A percentile compares a stretch with the other conserved stretches of the same genome.
These are phyloP conservation scores for Singerocomus inundabilis DNA, from an alignment of 1,284 basidiomycete genomes.

Conservation along the genomic window DNA sequence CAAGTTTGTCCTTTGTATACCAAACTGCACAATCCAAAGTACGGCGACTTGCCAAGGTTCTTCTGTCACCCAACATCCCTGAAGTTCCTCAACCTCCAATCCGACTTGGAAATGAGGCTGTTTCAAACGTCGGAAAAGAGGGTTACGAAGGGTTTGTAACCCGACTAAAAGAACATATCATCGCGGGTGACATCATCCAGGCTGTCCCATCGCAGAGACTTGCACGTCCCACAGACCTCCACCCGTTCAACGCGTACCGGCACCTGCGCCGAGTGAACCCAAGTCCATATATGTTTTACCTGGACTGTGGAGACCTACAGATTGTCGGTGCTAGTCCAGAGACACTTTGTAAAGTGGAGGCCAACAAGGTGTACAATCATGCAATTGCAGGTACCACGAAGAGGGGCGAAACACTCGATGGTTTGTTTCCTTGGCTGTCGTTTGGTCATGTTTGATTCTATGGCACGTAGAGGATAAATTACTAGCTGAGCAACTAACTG, in stretches of 20 bases:
- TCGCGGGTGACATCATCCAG: conserved; percentile 98
- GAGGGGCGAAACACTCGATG: conserved; percentile 82
- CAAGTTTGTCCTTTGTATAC: conserved; percentile 77
- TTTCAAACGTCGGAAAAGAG: conserved; percentile 90
- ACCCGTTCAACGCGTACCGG: conserved; percentile 97
- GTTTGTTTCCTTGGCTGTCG: conserved; percentile 42
- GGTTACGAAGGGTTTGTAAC: conserved; percentile 96
- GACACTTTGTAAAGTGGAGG: conserved; percentile 94
- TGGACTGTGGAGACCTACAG: conserved; percentile 91
- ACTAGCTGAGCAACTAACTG: conserved; percentile 72
- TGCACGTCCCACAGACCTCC: conserved; percentile 79
- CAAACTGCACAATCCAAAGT: conserved; percentile 80
- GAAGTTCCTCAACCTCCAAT: conserved; percentile 71
- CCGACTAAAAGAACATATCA: conserved; percentile 88
- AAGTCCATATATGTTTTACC: conserved; percentile 98
- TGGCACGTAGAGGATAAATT: conserved; percentile 74
- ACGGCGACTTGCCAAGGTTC: conserved; percentile 65
- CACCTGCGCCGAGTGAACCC: conserved; percentile 94
- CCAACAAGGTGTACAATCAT: conserved; percentile 93
- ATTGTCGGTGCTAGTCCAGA: conserved; percentile 97
- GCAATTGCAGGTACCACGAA: conserved; percentile 96
- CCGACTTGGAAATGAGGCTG: conserved; percentile 65
- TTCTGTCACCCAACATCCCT: conserved; percentile 58
- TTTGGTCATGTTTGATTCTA: conserved; percentile 7
- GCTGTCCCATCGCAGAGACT: conserved; percentile 96